Evolutionary conservation across 2,329 filamentous ascomycete genomes (phyloP), one percentile per base, ranked within the genome.

Genomic region (Esteya vermicola): DNA sequence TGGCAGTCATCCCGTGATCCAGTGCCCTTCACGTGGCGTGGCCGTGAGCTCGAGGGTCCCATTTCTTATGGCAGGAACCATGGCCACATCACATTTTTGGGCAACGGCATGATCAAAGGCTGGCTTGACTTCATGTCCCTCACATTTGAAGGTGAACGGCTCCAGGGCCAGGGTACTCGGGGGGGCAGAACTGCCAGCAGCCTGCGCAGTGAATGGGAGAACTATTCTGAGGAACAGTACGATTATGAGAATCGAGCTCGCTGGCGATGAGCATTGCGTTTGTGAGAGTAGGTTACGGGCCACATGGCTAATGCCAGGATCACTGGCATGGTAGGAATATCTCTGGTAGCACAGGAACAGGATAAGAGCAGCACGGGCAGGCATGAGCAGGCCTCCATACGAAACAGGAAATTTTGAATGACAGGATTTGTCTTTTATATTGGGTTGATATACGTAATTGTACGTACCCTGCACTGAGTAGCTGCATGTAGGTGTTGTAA

Each of bases 71-170:
- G 33, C 20, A 2, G n/a, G 7, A 31, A 40, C 33, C 18, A 14
- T 18, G 39, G 39, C 33, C 32, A 27, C 25, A 40, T 40, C 20
- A 31, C 14, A 10, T 40, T 40, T 36, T 32, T 23, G 9, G 39
- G 39, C 33, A 22, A 36, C 26, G 39, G 33, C 12, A 25, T 33
- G 19, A 12, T 40, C 8, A 33, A 40, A 20, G 39, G 39, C 18
- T 31, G 33, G 33, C 31, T 40, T n/a, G 39, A 40, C 14, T 36
- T 18, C 21, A 6, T n/a, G 3, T 40, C 39, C 1, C 30, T 40
- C 14, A 13, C 25, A 6, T 40, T 40, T 20, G 13, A 26, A 16
- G 39, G 19, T 6, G 9, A 25, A 19, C 33, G 39, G n/a, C 9
- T 36, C 20, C 5, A 13, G n/a, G 33, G 26, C 32, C 39, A 36